Evolutionary conservation across 2,329 filamentous ascomycete species (phyloP).

Genomic region (Fusarium avenaceum): DNA sequence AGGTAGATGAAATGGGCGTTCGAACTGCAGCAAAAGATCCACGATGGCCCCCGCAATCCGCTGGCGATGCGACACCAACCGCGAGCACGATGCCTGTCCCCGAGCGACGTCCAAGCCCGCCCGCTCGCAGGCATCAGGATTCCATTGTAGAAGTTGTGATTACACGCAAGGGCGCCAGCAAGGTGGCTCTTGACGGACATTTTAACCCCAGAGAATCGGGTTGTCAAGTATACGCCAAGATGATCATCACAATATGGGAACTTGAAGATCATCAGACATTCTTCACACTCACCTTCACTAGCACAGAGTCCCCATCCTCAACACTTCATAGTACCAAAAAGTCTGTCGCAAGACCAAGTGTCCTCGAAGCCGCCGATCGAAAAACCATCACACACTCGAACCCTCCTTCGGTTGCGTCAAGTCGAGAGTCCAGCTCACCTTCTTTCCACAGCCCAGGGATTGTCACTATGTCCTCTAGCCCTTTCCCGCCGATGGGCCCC

Average conservation of each 20-base stretch:
- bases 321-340: constrained; percentile 54
- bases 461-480: constrained; percentile 66
- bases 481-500: constrained; percentile 77
- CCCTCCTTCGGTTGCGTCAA: constrained; percentile 62
- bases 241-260: constrained; percentile 83
- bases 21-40: constrained; percentile 46
- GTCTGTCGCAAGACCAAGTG: constrained; percentile 55
- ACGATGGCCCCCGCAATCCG: constrained; percentile 36
- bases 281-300: constrained; percentile 82
- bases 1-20: constrained; percentile 60
- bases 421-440: constrained; percentile 62
- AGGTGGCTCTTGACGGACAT: constrained; percentile 54
- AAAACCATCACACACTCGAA: constrained; percentile 61
- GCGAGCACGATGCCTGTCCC: constrained; percentile 44
- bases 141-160: constrained; percentile 78
- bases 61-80: constrained; percentile 57
- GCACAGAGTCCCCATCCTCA: constrained; percentile 60
- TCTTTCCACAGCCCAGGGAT: constrained; percentile 65
- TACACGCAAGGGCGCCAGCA: constrained; percentile 62
- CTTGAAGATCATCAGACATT: constrained; percentile 76
- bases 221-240: constrained; percentile 71
- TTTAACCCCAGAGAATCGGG: constrained; percentile 55
- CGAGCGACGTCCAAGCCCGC: constrained; percentile 51
- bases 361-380: constrained; percentile 62
- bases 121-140: constrained; percentile 63